A percentile compares a stretch with the other conserved stretches of the same genome.
phyloP scores from a whole-genome alignment of 176 grass and related monocot genomes.

The Chloris gayana region DNA sequence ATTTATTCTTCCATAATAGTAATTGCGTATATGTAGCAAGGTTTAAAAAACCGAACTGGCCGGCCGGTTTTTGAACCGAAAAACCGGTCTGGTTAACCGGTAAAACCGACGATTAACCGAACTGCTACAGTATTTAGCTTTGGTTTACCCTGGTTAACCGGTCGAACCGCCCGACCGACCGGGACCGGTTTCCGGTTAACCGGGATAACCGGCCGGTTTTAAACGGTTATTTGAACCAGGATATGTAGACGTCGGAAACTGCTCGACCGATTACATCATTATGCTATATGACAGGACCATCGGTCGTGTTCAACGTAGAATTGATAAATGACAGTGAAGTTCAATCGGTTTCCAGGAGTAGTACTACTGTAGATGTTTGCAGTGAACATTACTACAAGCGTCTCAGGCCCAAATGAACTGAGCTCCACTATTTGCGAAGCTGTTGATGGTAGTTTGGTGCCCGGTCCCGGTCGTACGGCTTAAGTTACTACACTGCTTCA shows the following conservation, averaged over 20 bases:
- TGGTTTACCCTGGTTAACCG: too few relatives aligned
- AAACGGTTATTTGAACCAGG: too few relatives aligned
- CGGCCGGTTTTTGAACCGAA: too few relatives aligned
- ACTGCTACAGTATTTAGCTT: too few relatives aligned
- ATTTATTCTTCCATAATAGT: neutral
- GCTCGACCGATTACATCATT: neutral
- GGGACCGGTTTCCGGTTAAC: too few relatives aligned
- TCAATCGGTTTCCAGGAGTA: neutral
- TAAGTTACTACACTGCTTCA: neutral
- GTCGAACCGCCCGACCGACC: too few relatives aligned
- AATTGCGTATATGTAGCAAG: too few relatives aligned
- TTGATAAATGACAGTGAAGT: neutral
- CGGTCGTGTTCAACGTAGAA: neutral
- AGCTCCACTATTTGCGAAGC: constrained; percentile 2
- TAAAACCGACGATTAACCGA: too few relatives aligned
- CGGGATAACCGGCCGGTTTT: too few relatives aligned
- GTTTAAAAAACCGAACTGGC: too few relatives aligned
- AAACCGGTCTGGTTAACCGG: too few relatives aligned
- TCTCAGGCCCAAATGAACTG: neutral
- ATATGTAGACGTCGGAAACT: neutral
- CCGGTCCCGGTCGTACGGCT: neutral
- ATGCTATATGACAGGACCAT: neutral
- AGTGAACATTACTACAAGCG: neutral
- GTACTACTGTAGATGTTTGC: too few relatives aligned
- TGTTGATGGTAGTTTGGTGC: neutral